These are phyloP conservation scores for Colletotrichum abscissum DNA, from an alignment of 2,329 filamentous ascomycete species.

Conservation along the genomic window DNA sequence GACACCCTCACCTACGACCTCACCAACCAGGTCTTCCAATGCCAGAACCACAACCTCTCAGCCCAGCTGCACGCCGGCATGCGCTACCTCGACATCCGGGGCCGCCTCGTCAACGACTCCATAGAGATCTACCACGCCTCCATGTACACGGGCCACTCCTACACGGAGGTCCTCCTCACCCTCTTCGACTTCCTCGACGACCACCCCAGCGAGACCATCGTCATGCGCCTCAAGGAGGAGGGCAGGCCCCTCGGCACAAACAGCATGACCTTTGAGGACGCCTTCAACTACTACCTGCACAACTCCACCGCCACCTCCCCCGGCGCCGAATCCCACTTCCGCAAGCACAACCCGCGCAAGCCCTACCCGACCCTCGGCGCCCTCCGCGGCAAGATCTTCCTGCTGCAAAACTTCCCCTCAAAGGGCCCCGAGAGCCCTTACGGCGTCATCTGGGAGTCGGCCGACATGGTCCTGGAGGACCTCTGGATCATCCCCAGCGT, in stretches of 20 bases:
- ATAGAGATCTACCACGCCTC: constrained; percentile 61
- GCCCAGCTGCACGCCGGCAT: constrained; percentile 59
- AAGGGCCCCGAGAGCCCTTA: constrained; percentile 43
- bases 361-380: constrained; percentile 57
- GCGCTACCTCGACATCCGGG: constrained; percentile 62
- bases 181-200: constrained; percentile 58
- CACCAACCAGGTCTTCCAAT: constrained; percentile 50
- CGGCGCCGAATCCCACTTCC: constrained; percentile 51
- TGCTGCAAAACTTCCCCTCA: constrained; percentile 59
- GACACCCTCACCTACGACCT: constrained; percentile 63
- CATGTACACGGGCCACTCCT: constrained; percentile 57
- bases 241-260: constrained; percentile 49
- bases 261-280: constrained; percentile 55
- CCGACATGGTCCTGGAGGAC: constrained; percentile 59
- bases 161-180: constrained; percentile 54
- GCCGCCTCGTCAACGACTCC: constrained; percentile 53
- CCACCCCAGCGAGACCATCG: constrained; percentile 57
- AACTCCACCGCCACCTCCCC: constrained; percentile 46
- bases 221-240: constrained; percentile 64
- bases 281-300: constrained; percentile 54
- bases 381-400: constrained; percentile 57
- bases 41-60: constrained; percentile 58
- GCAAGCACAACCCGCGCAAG: constrained; percentile 43
- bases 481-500: constrained; percentile 57
- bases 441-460: constrained; percentile 57